Evolutionary conservation across 164 flowering plant genomes (phyloP), one percentile per base, ranked within the genome.

Genomic region (Amborella trichopoda): DNA sequence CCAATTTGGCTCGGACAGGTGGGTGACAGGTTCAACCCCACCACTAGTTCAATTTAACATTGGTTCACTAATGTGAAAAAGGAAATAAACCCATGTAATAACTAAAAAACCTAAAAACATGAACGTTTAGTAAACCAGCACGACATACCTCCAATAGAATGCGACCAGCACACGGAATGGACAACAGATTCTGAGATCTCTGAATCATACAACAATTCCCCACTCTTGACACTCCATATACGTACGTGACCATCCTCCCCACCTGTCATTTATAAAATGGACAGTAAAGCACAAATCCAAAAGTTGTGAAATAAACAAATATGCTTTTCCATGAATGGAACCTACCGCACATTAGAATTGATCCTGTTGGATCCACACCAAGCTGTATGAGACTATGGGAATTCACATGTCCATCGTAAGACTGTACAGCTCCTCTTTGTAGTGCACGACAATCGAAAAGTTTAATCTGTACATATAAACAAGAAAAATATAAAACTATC

Each of bases 161-260:
- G 48, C 6, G 62, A 58, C 79, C 91, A 86, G 75, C 71, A 73
- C 20, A 80, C 60, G 20, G 68, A 61, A 48, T 73, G 44, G 18
- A 75, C 78, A 44, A 64, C 62, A 28, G 82, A 68, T 53, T 67
- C 48, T 36, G 74, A 61, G 36, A 81, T 54, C 33, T 60, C 73
- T 2, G 63, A 65, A 42, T 66, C 73, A 49, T 71, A 80, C 6
- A 91, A 74, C 52, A 81, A 54, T 59, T 83, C 68, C 4, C 95
- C 98, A n/a, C 81, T 75, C 63, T 68, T 81, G 40, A 91, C 73
- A 58, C 78, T 74, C 98, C 98, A 87, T 32, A 82, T 50, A 36
- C 93, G 78, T 27, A 70, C 34, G 23, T 59, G 52, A 49, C 75
- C 67, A 64, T 91, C 96, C 69, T 81, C 95, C 44, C 98, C 98